phyloP scores from a whole-genome alignment of 2,329 filamentous ascomycete genomes.

The Zymoseptoria ardabiliae region DNA sequence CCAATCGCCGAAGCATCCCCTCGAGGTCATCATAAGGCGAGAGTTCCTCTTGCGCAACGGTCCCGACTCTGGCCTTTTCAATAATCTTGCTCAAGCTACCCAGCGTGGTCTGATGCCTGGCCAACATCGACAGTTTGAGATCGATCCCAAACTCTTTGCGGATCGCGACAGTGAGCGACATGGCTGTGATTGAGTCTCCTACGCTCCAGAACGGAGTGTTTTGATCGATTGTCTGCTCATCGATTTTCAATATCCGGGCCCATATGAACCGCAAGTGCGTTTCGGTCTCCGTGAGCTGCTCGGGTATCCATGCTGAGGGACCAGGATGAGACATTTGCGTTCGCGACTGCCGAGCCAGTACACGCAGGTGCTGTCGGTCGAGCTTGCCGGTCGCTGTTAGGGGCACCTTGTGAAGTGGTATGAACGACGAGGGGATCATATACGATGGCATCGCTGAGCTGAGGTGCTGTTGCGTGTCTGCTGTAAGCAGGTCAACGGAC shows the following conservation, averaged over 20 bases:
- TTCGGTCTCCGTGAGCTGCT: not conserved
- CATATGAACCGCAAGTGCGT: not conserved
- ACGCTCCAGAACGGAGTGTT: not conserved
- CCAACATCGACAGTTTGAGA: not conserved
- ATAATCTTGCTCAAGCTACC: not conserved
- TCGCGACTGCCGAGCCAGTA: not conserved
- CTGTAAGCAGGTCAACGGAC: not conserved
- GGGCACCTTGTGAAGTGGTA: conserved; percentile 61
- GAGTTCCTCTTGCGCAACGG: not conserved
- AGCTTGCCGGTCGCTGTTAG: conserved; percentile 65
- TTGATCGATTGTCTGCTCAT: not conserved
- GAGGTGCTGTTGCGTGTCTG: conserved; percentile 15
- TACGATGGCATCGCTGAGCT: conserved; percentile 53
- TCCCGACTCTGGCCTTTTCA: not conserved
- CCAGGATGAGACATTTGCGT: not conserved
- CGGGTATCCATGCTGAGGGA: not conserved
- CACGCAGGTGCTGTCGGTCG: conserved; percentile 40
- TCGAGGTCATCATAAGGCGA: not conserved
- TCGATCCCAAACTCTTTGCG: not conserved
- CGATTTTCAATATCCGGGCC: not conserved
- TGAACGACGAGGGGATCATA: conserved; percentile 66
- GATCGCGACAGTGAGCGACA: not conserved
- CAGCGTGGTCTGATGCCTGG: not conserved
- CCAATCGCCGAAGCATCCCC: not conserved
- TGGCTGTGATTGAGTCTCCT: conserved; percentile 9